phyloP scores from a whole-genome alignment of 805 yeast species.

The Candida ipomoeae region DNA sequence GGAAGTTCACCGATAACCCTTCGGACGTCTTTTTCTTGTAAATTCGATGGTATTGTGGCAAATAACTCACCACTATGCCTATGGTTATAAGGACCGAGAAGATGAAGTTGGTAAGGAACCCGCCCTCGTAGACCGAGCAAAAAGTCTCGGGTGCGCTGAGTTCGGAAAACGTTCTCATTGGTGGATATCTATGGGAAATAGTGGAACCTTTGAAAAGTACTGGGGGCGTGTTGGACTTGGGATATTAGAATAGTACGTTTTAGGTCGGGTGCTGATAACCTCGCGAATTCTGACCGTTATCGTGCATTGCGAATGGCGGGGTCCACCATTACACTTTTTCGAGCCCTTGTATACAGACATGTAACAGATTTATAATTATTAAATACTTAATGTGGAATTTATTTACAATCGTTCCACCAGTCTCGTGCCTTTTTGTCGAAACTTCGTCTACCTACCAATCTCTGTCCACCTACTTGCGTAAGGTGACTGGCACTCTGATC shows the following conservation, averaged over 20 bases:
- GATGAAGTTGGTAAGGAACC: constrained; percentile 45
- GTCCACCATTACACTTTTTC: neutral
- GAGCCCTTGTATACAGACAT: neutral
- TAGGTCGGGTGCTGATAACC: neutral
- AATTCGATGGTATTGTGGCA: constrained; percentile 71
- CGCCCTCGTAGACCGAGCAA: constrained; percentile 46
- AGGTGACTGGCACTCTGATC: constrained; percentile 20
- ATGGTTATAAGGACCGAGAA: constrained; percentile 52
- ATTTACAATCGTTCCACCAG: neutral
- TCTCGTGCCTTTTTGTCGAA: neutral
- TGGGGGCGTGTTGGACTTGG: neutral
- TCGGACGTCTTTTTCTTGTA: constrained; percentile 58
- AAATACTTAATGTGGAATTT: neutral
- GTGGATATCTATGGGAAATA: too few relatives aligned
- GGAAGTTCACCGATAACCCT: constrained; percentile 71
- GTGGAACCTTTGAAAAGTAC: neutral
- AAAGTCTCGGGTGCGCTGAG: constrained; percentile 12
- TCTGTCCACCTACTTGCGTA: constrained; percentile 3
- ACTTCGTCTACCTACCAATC: too few relatives aligned
- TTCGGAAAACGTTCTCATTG: neutral
- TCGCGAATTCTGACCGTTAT: neutral
- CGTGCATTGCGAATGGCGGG: neutral
- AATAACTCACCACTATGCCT: constrained; percentile 67
- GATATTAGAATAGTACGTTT: neutral
- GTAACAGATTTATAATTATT: neutral